phyloP scores from a whole-genome alignment of 495 filamentous ascomycete genomes.

The Lepraria neglecta region DNA sequence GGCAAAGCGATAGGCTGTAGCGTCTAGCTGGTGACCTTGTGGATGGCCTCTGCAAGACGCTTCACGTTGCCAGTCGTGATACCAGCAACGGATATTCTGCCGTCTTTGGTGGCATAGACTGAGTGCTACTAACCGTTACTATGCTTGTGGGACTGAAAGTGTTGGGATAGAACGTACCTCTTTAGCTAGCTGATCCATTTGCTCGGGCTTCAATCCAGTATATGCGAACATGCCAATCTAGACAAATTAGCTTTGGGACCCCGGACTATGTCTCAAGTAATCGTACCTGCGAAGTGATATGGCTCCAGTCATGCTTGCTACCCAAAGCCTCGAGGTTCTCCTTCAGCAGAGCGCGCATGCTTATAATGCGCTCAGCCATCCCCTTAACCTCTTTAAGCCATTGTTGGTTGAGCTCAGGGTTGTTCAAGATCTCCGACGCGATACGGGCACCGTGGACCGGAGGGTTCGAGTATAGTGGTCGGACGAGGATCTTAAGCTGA shows the following conservation, averaged over 20 bases:
- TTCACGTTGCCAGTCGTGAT: slow-evolving; percentile 91
- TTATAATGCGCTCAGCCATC: slow-evolving; percentile 98
- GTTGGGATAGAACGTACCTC: slow-evolving; percentile 49
- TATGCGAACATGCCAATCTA: slow-evolving; percentile 99
- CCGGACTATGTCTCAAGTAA: neutral
- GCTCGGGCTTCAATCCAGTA: slow-evolving; percentile 84
- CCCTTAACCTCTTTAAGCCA: slow-evolving; percentile 96
- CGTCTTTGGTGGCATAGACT: slow-evolving; percentile 96
- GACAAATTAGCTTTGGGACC: slow-evolving; percentile 17
- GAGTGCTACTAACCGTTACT: slow-evolving; percentile 57
- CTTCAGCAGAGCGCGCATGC: slow-evolving; percentile 89
- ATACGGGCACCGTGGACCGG: slow-evolving; percentile 94
- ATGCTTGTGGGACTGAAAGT: neutral
- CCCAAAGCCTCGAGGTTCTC: slow-evolving; percentile 89
- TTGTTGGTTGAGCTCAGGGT: slow-evolving; percentile 77
- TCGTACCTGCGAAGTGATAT: slow-evolving; percentile 81
- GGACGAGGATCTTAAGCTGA: slow-evolving; percentile 96
- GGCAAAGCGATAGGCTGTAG: neutral
- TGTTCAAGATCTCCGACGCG: slow-evolving; percentile 86
- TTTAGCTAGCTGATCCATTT: slow-evolving; percentile 88
- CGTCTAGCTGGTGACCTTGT: slow-evolving; percentile 69
- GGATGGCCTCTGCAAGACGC: slow-evolving; percentile 89
- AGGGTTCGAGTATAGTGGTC: slow-evolving; percentile 96
- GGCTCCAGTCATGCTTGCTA: slow-evolving; percentile 93
- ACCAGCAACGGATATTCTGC: slow-evolving; percentile 93